Evolutionary conservation across 257 asterid species (phyloP).

Genomic region (Craterostigma plantagineum): DNA sequence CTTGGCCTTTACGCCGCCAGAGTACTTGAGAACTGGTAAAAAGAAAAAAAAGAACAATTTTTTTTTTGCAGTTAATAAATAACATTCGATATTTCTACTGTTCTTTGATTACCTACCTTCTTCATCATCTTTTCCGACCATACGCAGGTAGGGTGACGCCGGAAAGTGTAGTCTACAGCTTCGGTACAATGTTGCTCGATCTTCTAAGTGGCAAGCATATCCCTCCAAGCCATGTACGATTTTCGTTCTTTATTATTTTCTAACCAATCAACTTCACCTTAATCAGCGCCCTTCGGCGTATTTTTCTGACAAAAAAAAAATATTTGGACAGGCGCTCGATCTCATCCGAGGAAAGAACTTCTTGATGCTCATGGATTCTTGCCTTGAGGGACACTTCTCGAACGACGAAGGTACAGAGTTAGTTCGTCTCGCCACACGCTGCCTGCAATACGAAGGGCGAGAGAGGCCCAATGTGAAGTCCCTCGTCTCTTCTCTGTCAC

Average conservation of each 20-base stretch:
- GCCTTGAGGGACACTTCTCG: conserved; percentile 87
- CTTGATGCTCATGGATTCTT: conserved; percentile 48
- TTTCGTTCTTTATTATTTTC: too few species aligned
- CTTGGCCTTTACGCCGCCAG: conserved; percentile 7
- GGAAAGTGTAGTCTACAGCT: background rate
- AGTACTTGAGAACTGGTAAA: conserved; percentile 6
- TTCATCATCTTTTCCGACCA: too few species aligned
- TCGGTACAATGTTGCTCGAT: background rate
- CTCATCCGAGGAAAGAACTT: conserved; percentile 44
- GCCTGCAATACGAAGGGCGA: conserved; percentile 86
- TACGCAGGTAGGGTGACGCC: background rate
- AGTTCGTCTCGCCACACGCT: conserved; percentile 78
- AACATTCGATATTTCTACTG: too few species aligned
- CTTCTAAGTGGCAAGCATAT: too few species aligned
- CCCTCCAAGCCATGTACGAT: background rate
- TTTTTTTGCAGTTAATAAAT: background rate
- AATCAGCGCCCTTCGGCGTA: too few species aligned
- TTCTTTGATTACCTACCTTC: too few species aligned
- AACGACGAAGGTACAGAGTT: conserved; percentile 73
- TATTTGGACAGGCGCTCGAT: conserved; percentile 60
- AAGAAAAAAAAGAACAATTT: too few species aligned
- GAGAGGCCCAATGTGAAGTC: conserved; percentile 80
- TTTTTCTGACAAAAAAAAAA: too few species aligned
- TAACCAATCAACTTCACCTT: too few species aligned
- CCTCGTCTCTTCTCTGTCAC: conserved; percentile 40